Evolutionary conservation across 805 yeast species (phyloP).

Genomic region (Hanseniaspora jakobsenii): DNA sequence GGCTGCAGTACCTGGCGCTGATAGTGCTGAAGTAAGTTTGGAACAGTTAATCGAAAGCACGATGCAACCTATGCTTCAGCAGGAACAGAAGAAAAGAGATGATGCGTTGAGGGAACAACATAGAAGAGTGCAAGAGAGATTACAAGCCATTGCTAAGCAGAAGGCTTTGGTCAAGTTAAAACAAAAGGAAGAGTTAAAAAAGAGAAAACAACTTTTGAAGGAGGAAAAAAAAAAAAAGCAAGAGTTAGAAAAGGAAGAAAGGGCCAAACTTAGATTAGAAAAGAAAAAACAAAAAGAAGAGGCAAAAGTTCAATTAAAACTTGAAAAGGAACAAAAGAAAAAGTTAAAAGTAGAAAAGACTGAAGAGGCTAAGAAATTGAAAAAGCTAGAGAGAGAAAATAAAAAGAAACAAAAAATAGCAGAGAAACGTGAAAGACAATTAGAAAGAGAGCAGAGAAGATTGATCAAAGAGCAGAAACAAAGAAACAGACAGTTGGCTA

Average conservation of each 20-base stretch:
- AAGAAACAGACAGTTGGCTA: neutral
- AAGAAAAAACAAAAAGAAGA: neutral
- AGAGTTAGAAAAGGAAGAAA: slow-evolving; percentile 3
- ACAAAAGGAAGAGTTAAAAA: slow-evolving; percentile 5
- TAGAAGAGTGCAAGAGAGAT: slow-evolving; percentile 1
- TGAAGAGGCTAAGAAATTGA: slow-evolving; percentile 2
- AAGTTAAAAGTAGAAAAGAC: neutral
- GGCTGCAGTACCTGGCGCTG: too few relatives aligned
- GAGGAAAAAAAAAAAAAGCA: slow-evolving; percentile 1
- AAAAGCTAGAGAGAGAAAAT: slow-evolving; percentile 9
- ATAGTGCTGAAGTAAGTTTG: slow-evolving; percentile 23
- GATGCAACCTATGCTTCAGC: neutral
- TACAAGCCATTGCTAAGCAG: slow-evolving; percentile 2
- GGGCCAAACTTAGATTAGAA: slow-evolving; percentile 1
- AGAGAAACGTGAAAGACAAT: neutral
- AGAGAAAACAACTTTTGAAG: neutral
- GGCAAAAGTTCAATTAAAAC: neutral
- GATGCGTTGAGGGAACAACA: neutral
- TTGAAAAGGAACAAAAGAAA: neutral
- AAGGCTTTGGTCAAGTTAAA: neutral
- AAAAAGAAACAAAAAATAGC: slow-evolving; percentile 1
- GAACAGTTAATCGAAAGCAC: slow-evolving; percentile 17
- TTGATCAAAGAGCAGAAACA: neutral
- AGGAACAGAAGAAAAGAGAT: slow-evolving; percentile 1
- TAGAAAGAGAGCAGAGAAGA: neutral